Evolutionary conservation across 78 protist genomes (phyloP).

Genomic region (Dictyostelium intermedium): DNA sequence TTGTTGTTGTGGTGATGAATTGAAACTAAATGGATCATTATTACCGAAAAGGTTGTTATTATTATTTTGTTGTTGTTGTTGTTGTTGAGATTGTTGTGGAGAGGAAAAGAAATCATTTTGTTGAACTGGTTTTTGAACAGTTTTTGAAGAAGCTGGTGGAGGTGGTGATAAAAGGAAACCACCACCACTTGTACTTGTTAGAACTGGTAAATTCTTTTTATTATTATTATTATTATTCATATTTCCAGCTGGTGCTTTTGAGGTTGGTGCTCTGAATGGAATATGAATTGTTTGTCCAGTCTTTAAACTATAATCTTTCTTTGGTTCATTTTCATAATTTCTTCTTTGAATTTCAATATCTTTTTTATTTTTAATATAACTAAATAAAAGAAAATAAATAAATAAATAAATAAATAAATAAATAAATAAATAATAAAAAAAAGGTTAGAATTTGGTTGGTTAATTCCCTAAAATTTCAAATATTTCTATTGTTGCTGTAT

Average conservation of each 20-base stretch:
- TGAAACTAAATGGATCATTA: neutral
- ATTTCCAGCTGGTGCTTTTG: neutral
- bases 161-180: conserved; percentile 75
- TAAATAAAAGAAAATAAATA: neutral
- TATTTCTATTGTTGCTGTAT: neutral
- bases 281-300: conserved; percentile 67
- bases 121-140: conserved; percentile 3
- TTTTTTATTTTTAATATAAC: conserved; percentile 63
- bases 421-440: neutral
- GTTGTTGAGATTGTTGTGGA: conserved; percentile 6
- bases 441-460: neutral
- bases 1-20: neutral
- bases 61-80: conserved; percentile 37
- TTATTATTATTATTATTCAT: neutral
- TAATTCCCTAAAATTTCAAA: neutral
- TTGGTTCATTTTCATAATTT: conserved; percentile 57
- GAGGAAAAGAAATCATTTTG: conserved; percentile 19
- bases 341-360: conserved; percentile 41
- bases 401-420: conserved; percentile 17
- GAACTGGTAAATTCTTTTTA: neutral
- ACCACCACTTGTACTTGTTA: conserved; percentile 16
- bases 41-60: neutral
- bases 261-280: conserved; percentile 49
- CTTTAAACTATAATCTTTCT: conserved; percentile 56
- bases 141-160: conserved; percentile 18